A percentile compares a stretch with the other conserved stretches of the same genome.
Evolutionary conservation across 805 yeast species (phyloP).

Genomic region (Saccharomyces jurei): DNA sequence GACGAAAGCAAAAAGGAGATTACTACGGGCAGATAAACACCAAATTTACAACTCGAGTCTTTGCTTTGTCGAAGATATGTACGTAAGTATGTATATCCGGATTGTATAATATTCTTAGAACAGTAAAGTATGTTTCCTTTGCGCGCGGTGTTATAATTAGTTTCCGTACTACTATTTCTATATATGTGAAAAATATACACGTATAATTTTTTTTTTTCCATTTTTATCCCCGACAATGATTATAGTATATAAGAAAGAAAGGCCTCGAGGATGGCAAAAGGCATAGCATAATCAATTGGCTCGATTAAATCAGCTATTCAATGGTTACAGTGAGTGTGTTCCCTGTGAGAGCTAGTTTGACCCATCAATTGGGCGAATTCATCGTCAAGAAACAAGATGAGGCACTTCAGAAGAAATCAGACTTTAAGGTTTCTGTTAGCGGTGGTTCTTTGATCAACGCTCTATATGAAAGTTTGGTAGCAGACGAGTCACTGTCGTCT

Average conservation of each 20-base stretch:
- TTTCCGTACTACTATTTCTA: neutral
- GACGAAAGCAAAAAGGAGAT: neutral
- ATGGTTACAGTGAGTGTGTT: slow-evolving; percentile 36
- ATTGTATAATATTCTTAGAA: neutral
- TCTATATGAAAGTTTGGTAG: slow-evolving; percentile 53
- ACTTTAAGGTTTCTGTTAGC: slow-evolving; percentile 72
- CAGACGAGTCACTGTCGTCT: slow-evolving; percentile 38
- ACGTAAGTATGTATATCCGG: neutral
- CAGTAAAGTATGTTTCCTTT: neutral
- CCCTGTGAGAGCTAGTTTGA: slow-evolving; percentile 50
- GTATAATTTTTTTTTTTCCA: neutral
- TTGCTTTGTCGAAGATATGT: neutral
- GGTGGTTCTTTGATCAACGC: slow-evolving; percentile 88
- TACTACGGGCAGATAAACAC: neutral
- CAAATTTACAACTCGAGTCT: neutral
- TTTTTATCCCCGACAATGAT: neutral
- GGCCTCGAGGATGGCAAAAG: neutral
- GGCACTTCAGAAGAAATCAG: slow-evolving; percentile 35
- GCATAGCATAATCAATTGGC: neutral
- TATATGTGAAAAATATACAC: no score
- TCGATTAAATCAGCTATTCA: neutral
- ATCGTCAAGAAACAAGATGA: slow-evolving; percentile 54
- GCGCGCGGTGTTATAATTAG: neutral
- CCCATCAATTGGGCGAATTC: slow-evolving; percentile 56
- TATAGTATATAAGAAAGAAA: neutral